Base-by-base conservation (phyloP, 1,284 basidiomycete species). In the Xanthoconium separans region DNA sequence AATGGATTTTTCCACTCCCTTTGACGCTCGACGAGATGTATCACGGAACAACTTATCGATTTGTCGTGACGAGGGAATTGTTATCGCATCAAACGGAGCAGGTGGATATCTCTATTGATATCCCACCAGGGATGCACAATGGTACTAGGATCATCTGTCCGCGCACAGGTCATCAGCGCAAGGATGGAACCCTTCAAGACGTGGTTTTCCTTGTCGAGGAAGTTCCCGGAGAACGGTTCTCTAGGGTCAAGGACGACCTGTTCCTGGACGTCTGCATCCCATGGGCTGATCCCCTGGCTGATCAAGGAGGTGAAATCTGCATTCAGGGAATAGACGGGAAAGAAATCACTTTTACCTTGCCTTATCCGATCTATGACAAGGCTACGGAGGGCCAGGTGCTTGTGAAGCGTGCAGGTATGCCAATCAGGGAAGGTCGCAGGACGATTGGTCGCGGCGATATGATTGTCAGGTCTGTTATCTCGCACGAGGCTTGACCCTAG, bases 21-120 rank as follows among this genome's bases (percentile, higher is more conserved):
- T 72, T 95, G 57, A 80, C 89, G 1, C 83, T 97, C 11, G 91
- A 95, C 64, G 93, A 97, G 59, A 78, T 97, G 46, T 94, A 90
- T 76, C 80, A 77, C 55, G 93, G 95, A 47, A 84, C 84, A 34
- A 84, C 82, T 33, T 93, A 91, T 71, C 84, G 82, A 59, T 87
- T 95, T 63, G 87, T 89, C 65, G 83, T 97, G 59, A 89, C 85
- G 15, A 84, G 91, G 53, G 81, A 82, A 54, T 68, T 86, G 54
- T 69, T 81, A 34, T 80, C 77, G 16, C 88, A 85, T 11, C 72
- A 72, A 54, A 81, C 79, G 11, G 87, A 91, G 69, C 82, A 86
- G 57, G 88, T 93, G 58, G 79, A 91, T 37, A 79, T 95, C 55
- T 84, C 88, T 58, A 77, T 94, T 50, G 77, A 81, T 31, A 80